Percentiles rank a stretch among this genome's conserved stretches.
These are phyloP conservation scores for Vinca major DNA, from an alignment of 305 asterid genomes.

Conservation along the genomic window DNA sequence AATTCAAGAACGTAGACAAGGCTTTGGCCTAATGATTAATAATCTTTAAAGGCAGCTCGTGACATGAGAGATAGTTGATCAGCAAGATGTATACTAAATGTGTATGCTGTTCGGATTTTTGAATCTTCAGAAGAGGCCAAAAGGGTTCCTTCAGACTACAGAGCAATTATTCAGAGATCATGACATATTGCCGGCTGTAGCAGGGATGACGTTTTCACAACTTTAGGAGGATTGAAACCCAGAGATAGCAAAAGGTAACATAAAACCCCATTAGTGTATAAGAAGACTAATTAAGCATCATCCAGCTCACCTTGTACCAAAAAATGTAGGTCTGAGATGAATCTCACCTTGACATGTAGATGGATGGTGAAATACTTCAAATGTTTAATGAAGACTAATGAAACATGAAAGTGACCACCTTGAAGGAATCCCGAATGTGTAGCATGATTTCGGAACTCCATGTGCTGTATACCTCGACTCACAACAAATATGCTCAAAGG, in stretches of 20 bases:
- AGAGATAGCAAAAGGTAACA: slow-evolving; percentile 1
- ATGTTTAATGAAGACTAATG: neutral
- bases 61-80: neutral
- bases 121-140: neutral
- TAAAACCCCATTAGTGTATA: slow-evolving; percentile 6
- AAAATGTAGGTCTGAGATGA: slow-evolving; percentile 9
- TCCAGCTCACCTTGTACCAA: slow-evolving; percentile 22
- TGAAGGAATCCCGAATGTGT: neutral
- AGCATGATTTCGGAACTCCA: neutral
- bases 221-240: neutral
- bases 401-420: neutral
- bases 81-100: neutral
- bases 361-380: neutral
- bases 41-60: neutral
- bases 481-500: neutral
- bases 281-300: slow-evolving; percentile 7
- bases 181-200: neutral
- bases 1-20: neutral
- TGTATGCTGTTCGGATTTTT: neutral
- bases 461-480: neutral
- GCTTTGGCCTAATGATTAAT: neutral
- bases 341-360: slow-evolving; percentile 1
- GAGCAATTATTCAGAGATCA: neutral
- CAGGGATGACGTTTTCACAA: neutral
- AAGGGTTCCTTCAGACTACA: neutral